Evolutionary conservation across 2,329 filamentous ascomycete species (phyloP), one percentile per base, ranked within the genome.

Genomic region (Stemphylium beticola): DNA sequence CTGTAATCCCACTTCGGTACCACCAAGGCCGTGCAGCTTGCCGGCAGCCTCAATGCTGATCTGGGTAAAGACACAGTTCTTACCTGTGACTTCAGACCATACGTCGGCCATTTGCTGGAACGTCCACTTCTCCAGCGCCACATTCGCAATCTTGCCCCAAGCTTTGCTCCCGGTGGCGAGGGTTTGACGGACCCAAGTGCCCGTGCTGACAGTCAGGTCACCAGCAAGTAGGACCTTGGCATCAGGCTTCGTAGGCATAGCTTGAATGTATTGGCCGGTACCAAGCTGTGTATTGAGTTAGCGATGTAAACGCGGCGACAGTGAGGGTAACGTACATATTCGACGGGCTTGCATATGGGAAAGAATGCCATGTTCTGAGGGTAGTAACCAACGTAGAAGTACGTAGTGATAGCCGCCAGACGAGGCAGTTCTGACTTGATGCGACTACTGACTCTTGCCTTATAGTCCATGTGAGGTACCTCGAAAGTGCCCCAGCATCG

Each of bases 391-490:
- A 72, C 62, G 50, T 64, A 69, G 4, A 71, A 55, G 33, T 68
- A 73, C 2, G 68, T 68, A 0, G 65, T 71, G 4, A 66, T 71
- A 1, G 60, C 62, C 8, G 66, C 66, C 41, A 73, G 42, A 2
- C 56, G 36, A 3, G 68, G 68, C 6, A 71, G 24, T 22, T 78
- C 65, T 0, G 66, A 49, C 22, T 74, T 76, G 64, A 81, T 80
- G 26, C 73, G 74, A 15, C 66, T 68, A 55, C 81, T 77, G 5
- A 79, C 69, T 1, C 66, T 64, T 20, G 73, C 73, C 60, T 81
- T 81, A 55, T 67, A 73, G n/a, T 76, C 77, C 55, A 78, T 78
- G 53, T 82, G 78, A 0, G 77, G 75, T 0, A 78, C 69, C 4
- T 63, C 32, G 2, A 65, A 52, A 42, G 74, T 72, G 0, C 78